A percentile compares a stretch with the other conserved stretches of the same genome.
Conservation (phyloP, 345 rosid genomes). For the Excoecaria cochinchinensis region DNA sequence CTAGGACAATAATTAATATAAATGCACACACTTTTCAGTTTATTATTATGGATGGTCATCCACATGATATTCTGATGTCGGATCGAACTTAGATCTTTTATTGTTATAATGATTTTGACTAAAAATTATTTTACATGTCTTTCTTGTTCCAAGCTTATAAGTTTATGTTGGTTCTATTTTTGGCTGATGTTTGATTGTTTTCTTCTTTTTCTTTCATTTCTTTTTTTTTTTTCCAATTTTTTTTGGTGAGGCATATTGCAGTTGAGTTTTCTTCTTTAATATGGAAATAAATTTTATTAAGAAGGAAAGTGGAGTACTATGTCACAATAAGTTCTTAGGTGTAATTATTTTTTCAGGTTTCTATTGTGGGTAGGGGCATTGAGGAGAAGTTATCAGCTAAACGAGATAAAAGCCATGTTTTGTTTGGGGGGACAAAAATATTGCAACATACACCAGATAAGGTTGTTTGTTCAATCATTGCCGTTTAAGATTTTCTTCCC, state of each 20-base stretch:
- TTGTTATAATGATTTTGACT: background rate
- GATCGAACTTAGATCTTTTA: background rate
- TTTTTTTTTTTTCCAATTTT: no score
- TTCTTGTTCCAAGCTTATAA: background rate
- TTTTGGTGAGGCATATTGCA: background rate
- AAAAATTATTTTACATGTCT: background rate
- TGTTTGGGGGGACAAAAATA: slow-evolving; percentile 98
- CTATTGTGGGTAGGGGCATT: slow-evolving; percentile 55
- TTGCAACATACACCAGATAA: slow-evolving; percentile 94
- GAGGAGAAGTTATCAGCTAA: slow-evolving; percentile 72
- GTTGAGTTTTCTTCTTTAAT: background rate
- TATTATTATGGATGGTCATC: background rate
- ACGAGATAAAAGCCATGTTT: slow-evolving; percentile 83
- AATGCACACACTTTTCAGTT: background rate
- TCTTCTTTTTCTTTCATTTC: background rate
- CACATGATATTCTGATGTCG: background rate
- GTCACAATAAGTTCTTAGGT: background rate
- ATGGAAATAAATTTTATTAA: background rate
- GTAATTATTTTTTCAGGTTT: slow-evolving; percentile 51
- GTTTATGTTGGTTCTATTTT: background rate
- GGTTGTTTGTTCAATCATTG: slow-evolving; percentile 40
- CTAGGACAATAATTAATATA: background rate
- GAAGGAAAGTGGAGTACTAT: background rate
- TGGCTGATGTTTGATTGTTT: background rate
- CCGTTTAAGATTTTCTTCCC: background rate